Evolutionary conservation across 495 filamentous ascomycete genomes (phyloP), one percentile per base, ranked within the genome.

Genomic region (Mycothermus thermophilus): DNA sequence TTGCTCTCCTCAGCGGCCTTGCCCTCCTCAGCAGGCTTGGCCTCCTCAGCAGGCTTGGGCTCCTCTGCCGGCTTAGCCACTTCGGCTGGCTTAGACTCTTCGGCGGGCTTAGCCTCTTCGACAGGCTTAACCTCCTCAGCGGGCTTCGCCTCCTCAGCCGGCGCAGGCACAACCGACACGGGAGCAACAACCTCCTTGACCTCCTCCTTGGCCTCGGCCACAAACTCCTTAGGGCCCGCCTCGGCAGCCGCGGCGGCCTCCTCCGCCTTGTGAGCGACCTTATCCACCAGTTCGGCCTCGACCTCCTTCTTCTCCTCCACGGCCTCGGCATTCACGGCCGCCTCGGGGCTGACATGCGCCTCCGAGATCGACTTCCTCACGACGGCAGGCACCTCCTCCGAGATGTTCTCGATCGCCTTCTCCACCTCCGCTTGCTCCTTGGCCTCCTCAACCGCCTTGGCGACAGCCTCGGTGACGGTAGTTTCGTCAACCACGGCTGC

Each of bases 271-370:
- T 67, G 59, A 32, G 22, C 22, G 11, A 62, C 56, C 36, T 64
- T 45, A 36, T 67, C 59, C 31, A 75, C 59, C 2, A 85, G 59
- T 55, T 86, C 75, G 14, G 71, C 46, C 58, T 88, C 84, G 21
- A 83, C 62, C 12, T 69, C 75, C 52, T 72, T 74, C 72, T 93
- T 93, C 52, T 86, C 80, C 37, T 72, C 69, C 7, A 90, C 80
- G 3, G 72, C 74, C 27, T 67, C 66, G 11, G 69, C 58, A 54
- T 75, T 74, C 17, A 69, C 74, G 15, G 79, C 72, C 12, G 82
- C 83, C 55, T 92, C 83, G 19, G 82, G 77, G 29, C 62, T 62
- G 36, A 60, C 44, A 30, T 76, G 67, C 11, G 83, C 72, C 43
- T 76, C 67, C 26, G 64, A 50, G 19, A 84, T 63, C 2, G 80